These are phyloP conservation scores for Jaenimonas drosophilae DNA, from an alignment of 208 protist genomes.

Conservation along the genomic window DNA sequence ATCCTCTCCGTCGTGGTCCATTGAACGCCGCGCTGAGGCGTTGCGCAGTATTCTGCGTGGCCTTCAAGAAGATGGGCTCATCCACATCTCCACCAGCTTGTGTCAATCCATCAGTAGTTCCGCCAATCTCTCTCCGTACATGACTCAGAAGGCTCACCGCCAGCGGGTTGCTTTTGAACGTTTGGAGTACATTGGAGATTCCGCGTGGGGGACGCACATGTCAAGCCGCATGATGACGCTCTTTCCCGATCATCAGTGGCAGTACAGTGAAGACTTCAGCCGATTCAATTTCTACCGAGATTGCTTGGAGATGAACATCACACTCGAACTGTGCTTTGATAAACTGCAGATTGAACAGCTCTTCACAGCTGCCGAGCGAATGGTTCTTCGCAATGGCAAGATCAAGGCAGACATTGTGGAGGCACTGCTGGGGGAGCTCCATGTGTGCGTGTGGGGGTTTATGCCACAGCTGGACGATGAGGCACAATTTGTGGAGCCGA, in stretches of 20 bases:
- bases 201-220: constrained; percentile 52
- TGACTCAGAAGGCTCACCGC: constrained; percentile 15
- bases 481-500: constrained; percentile 57
- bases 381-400: constrained; percentile 37
- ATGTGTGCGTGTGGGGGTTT: constrained; percentile 33
- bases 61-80: constrained; percentile 27
- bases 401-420: constrained; percentile 82
- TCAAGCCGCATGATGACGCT: constrained; percentile 59
- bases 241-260: constrained; percentile 67
- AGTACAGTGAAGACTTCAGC: constrained; percentile 48
- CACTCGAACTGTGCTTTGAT: constrained; percentile 72
- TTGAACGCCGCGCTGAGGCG: constrained; percentile 35
- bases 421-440: constrained; percentile 63
- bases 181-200: constrained; percentile 83
- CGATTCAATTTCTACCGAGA: constrained; percentile 60
- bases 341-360: constrained; percentile 39
- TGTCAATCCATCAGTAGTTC: too few species aligned
- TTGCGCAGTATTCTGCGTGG: constrained; percentile 24
- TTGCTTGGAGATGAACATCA: constrained; percentile 78
- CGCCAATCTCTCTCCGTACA: constrained; percentile 3
- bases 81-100: constrained; percentile 47
- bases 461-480: constrained; percentile 55
- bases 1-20: constrained; percentile 21
- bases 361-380: constrained; percentile 8
- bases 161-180: constrained; percentile 72